Conservation (phyloP, 129 eudicot species). For the Arctium lappa region DNA sequence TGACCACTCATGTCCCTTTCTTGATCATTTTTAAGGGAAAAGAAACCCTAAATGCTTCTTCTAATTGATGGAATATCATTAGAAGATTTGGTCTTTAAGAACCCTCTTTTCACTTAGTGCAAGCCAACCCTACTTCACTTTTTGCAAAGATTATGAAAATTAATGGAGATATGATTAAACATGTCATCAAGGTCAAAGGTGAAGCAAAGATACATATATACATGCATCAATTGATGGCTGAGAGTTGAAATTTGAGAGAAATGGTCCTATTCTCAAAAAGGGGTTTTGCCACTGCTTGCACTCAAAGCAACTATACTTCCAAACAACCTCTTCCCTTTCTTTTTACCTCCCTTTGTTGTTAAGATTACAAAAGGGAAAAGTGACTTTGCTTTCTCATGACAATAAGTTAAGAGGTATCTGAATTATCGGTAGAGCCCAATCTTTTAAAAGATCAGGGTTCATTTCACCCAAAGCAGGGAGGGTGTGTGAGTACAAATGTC, state of each 20-base stretch:
- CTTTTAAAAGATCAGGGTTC: neutral
- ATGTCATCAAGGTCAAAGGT: slow-evolving; percentile 32
- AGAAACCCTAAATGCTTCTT: slow-evolving; percentile 13
- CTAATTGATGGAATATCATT: slow-evolving; percentile 24
- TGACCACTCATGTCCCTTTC: neutral
- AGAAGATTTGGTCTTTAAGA: slow-evolving; percentile 19
- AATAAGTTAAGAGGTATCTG: neutral
- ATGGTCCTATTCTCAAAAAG: slow-evolving; percentile 20
- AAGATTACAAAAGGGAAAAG: slow-evolving; percentile 37
- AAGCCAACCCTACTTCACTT: slow-evolving; percentile 32
- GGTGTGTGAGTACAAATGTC: neutral
- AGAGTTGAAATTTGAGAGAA: slow-evolving; percentile 12
- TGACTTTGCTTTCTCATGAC: slow-evolving; percentile 6
- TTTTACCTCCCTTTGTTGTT: slow-evolving; percentile 30
- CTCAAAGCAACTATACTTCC: slow-evolving; percentile 29
- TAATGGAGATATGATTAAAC: slow-evolving; percentile 27
- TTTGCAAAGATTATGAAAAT: slow-evolving; percentile 15
- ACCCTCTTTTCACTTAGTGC: slow-evolving; percentile 26
- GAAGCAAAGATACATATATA: slow-evolving; percentile 9
- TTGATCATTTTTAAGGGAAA: neutral
- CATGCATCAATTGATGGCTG: slow-evolving; percentile 12
- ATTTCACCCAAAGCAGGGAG: too few species aligned
- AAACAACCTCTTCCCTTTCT: slow-evolving; percentile 20
- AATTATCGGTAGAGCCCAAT: neutral
- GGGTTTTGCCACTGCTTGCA: slow-evolving; percentile 26